phyloP scores from a whole-genome alignment of 2,329 filamentous ascomycete genomes.

The Stagonosporopsis rhizophila region DNA sequence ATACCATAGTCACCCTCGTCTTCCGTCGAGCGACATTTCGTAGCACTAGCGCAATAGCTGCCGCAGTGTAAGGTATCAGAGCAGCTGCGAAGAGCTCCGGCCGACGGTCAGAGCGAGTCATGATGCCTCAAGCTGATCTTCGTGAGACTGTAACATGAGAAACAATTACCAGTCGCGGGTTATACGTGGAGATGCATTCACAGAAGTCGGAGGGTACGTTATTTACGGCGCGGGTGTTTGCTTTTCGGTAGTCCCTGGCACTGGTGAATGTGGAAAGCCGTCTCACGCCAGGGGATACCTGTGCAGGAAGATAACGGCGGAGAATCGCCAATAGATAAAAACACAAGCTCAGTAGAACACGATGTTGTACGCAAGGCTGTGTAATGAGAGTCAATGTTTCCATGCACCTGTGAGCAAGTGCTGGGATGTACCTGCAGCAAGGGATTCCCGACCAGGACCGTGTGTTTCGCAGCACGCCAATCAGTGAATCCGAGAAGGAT shows the following conservation, averaged over 20 bases:
- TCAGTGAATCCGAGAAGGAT: slow-evolving; percentile 6
- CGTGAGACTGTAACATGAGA: slow-evolving; percentile 19
- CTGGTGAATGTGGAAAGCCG: slow-evolving; percentile 1
- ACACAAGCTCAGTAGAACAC: slow-evolving; percentile 10
- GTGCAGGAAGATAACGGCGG: not conserved
- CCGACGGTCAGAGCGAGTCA: slow-evolving; percentile 24
- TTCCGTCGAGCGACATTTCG: slow-evolving; percentile 25
- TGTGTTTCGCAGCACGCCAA: slow-evolving; percentile 11
- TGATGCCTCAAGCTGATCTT: slow-evolving; percentile 12
- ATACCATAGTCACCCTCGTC: slow-evolving; percentile 23
- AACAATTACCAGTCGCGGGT: slow-evolving; percentile 10
- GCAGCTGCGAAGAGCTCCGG: slow-evolving; percentile 30
- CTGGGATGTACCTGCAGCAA: slow-evolving; percentile 20
- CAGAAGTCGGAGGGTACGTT: slow-evolving; percentile 9
- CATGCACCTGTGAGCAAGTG: slow-evolving; percentile 9
- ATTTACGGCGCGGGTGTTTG: slow-evolving; percentile 13
- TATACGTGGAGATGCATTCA: slow-evolving; percentile 17
- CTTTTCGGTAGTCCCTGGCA: slow-evolving; percentile 2
- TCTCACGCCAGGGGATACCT: slow-evolving; percentile 5
- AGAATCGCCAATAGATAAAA: slow-evolving; percentile 15
- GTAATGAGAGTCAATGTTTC: slow-evolving; percentile 11
- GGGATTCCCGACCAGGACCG: slow-evolving; percentile 4
- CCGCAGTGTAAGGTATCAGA: slow-evolving; percentile 28
- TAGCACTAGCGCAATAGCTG: slow-evolving; percentile 25
- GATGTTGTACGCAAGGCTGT: slow-evolving; percentile 16